A percentile compares a stretch with the other conserved stretches of the same genome.
These are phyloP conservation scores for Carex arenaria DNA, from an alignment of 202 grass and related monocot species.

Conservation along the genomic window DNA sequence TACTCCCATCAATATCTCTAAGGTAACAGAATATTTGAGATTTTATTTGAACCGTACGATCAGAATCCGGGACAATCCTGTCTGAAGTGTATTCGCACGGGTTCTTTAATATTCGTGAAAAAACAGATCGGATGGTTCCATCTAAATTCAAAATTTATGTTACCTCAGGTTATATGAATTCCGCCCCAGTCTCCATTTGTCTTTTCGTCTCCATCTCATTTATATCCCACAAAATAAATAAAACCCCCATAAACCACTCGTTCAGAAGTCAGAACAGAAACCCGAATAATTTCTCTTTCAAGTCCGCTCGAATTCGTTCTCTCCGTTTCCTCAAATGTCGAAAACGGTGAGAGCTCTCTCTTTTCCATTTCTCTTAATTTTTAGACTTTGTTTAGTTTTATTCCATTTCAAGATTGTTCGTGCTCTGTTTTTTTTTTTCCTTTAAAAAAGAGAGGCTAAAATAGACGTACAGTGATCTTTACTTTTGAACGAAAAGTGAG, in stretches of 20 bases:
- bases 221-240: neutral
- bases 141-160: too few species aligned
- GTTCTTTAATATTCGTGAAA: too few species aligned
- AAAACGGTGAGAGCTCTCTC: neutral
- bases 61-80: too few species aligned
- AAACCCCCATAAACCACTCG: neutral
- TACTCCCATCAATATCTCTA: too few species aligned
- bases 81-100: too few species aligned
- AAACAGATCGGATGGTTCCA: too few species aligned
- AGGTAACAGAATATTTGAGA: too few species aligned
- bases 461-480: neutral
- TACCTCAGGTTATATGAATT: too few species aligned
- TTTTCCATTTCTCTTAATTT: neutral
- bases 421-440: neutral
- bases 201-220: neutral
- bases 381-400: neutral
- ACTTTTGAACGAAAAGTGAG: neutral
- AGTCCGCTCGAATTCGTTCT: neutral
- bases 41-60: too few species aligned
- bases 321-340: neutral
- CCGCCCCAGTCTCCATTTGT: neutral
- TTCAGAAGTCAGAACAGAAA: neutral
- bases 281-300: neutral
- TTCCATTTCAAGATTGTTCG: neutral
- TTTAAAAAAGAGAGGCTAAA: neutral